Base-by-base conservation (phyloP, 306 rosid genomes). In the Prunus mongolica region DNA sequence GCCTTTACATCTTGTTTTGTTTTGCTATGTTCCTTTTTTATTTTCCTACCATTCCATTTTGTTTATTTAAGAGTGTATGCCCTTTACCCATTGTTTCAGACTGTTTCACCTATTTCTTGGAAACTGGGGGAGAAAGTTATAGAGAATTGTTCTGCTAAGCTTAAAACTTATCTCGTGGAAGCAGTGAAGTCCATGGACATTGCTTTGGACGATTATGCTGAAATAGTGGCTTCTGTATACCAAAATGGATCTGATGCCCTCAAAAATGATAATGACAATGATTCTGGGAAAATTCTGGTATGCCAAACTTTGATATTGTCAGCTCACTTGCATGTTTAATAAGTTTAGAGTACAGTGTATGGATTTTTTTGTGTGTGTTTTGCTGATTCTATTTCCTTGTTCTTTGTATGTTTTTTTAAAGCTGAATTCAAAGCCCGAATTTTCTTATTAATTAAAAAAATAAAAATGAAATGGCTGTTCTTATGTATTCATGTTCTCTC, bases 91-190 rank as follows among this genome's bases (percentile, higher is more conserved):
- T 82, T 84, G 67, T 85, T 78, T 63, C 82, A 94, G 98, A 72
- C 74, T 7, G 69, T 66, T 67, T 86, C 92, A 38, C 93, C 93
- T 9, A 50, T 76, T 52, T 85, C 89, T 22, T 80, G 94, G 93
- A 81, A 83, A 79, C 72, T 91, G 87, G 97, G 83, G 56, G 87
- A 84, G 86, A 85, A 80, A 65, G 95, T 94, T 47, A 34, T 94
- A 22, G 78, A 73, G 6, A 87, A 84, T 27, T 91, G 93, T 89
- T 85, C 95, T 66, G 75, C 71, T 63, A 90, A 80, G 79, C 87
- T 91, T 46, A 80, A 82, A 79, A 83, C 90, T 22, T 85, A 78
- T 80, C 80, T 94, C 12, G 71, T 41, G 81, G 80, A 76, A 44
- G 88, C 87, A 34, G 89, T 91, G 75, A 80, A 80, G 74, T 82